Evolutionary conservation across 352 stramenopile genomes (phyloP), one percentile per base, ranked within the genome.

Genomic region (Globisporangium acanthophoron): DNA sequence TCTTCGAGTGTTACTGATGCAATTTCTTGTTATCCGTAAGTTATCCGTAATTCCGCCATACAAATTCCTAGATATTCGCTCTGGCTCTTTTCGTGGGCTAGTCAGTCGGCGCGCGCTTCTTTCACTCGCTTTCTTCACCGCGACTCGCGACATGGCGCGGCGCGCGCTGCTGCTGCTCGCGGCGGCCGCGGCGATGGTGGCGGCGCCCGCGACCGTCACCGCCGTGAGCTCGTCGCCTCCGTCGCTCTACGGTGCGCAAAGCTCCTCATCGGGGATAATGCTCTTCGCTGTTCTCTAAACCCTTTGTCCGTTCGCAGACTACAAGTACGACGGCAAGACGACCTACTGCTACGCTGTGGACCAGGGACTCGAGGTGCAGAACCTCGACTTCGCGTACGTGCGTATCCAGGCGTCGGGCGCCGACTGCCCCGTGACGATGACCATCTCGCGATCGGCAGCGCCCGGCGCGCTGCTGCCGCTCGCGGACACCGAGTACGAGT

Each of bases 331-430:
- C 56, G 78, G 76, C 58, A 71, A 71, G 54, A 88, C 81, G 55
- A 88, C 79, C n/a, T 90, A 90, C 59, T 92, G 82, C 77, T 90
- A 88, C 69, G 85, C 72, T 69, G 69, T 92, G 61, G 67, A 88
- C 59, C 82, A 92, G 63, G 78, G 79, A 40, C 72, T 92, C 66
- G 67, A 78, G 44, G 75, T 92, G 52, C 68, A 70, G 58, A 87
- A 81, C 58, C 72, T 88, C 54, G 80, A 92, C 61, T 86, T 82
- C 12, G 76, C 79, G 52, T 88, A 90, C 49, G 69, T 90, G 37
- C 61, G 78, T n/a, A 54, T 69, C 24, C 58, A 87, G 35, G 79
- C 70, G 15, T 70, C 64, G 20, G 65, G 45, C 41, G 61, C 56
- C 37, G 67, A 84, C 20, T 92, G 82, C 24, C 82, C 82, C 46